Base-by-base conservation (phyloP, 768 basidiomycete species). In the Rhodotorula paludigena region DNA sequence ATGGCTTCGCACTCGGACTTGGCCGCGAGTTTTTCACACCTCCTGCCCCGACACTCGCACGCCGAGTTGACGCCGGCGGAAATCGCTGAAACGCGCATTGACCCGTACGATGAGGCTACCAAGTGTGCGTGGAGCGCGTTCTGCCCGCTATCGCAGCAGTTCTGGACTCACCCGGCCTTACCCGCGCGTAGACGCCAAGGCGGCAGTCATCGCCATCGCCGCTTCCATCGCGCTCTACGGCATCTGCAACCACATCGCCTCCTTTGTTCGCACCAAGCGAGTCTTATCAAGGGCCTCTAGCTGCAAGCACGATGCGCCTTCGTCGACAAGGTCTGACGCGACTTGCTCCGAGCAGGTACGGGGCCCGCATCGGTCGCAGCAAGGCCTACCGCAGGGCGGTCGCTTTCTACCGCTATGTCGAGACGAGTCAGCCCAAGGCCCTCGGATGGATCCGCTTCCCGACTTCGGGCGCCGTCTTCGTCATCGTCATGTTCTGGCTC, bases 371-470 rank as follows among this genome's bases (percentile, higher is more conserved):
- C 41, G 45, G 44, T 7, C 60, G 66, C 36, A 28, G 44, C 5
- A 47, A 32, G 33, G 8, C 25, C 0, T 60, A 63, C 47, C 63
- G 62, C 35, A 56, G 69, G 7, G 4, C 21, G 14, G 47, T 64
- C 36, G 69, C 69, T 21, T 14, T n/a, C 23, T 63, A 63, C 54
- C 60, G 66, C 47, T 69, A 51, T 41, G 21, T 67, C 52, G 69
- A 60, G 51, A 44, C 67, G 5, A 38, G 35, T 1, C 69, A 67
- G 32, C 66, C 66, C 20, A 59, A 55, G 25, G 67, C 66, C 12
- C 16, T 57, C 33, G 69, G 66, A 8, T 64, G 63, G 66, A 52
- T 68, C 41, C 56, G n/a, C 32, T 74, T 69, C 41, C 69, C 69
- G 18, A 68, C 69, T 0, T 36, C 47, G 1, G 69, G 69, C 1